A percentile compares a stretch with the other conserved stretches of the same genome.
Conservation (phyloP, 2,329 filamentous ascomycete genomes). For the Lizonia empirigonia region DNA sequence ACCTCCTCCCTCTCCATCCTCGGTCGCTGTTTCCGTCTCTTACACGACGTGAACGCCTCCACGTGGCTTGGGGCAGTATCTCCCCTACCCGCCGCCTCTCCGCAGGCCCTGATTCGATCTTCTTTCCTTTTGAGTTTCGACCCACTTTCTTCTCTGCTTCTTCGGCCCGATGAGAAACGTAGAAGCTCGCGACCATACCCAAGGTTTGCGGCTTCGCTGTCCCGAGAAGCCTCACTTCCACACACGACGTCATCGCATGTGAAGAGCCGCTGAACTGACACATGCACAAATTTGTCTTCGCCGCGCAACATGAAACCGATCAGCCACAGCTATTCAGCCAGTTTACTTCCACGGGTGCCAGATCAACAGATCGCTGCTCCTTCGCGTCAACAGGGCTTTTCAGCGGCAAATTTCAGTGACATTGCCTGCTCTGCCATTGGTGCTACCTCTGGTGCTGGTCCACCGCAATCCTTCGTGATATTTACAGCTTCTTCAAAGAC, state of each 20-base stretch:
- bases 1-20: not conserved
- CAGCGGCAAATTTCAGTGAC: slow-evolving; percentile 11
- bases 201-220: slow-evolving; percentile 6
- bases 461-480: not conserved
- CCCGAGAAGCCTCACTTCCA: slow-evolving; percentile 3
- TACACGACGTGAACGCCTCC: slow-evolving; percentile 5
- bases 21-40: not conserved
- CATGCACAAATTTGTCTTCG: slow-evolving; percentile 12
- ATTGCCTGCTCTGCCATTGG: slow-evolving; percentile 10
- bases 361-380: slow-evolving; percentile 13
- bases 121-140: slow-evolving; percentile 4
- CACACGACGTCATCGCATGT: slow-evolving; percentile 3
- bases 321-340: slow-evolving; percentile 10
- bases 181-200: slow-evolving; percentile 3
- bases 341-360: slow-evolving; percentile 11
- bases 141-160: slow-evolving; percentile 14
- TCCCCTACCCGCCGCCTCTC: slow-evolving; percentile 10
- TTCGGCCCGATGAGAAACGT: slow-evolving; percentile 17
- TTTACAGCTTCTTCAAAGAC: not conserved
- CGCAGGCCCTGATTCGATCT: slow-evolving; percentile 12
- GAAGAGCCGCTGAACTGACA: slow-evolving; percentile 6
- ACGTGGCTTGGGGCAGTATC: slow-evolving; percentile 9
- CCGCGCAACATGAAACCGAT: slow-evolving; percentile 13
- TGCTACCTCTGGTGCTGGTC: not conserved
- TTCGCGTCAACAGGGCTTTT: slow-evolving; percentile 7